A percentile compares a stretch with the other conserved stretches of the same genome.
These are phyloP conservation scores for Diaporthe aspalathi DNA, from an alignment of 2,329 filamentous ascomycete genomes.

Conservation along the genomic window DNA sequence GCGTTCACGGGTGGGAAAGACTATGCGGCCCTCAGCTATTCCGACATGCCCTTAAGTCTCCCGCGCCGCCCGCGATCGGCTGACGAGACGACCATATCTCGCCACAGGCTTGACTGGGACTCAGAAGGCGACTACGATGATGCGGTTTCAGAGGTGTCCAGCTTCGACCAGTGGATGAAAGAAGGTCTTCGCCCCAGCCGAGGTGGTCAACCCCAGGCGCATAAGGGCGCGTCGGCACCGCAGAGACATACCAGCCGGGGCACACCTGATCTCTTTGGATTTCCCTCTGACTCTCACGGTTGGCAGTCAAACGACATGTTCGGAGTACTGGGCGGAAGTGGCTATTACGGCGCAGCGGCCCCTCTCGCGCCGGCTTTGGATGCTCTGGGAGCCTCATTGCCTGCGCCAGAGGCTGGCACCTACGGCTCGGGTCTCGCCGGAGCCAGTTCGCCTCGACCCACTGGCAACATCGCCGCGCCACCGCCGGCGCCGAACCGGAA, in stretches of 20 bases:
- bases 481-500: slow-evolving; percentile 63
- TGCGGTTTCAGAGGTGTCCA: slow-evolving; percentile 61
- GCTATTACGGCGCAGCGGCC: slow-evolving; percentile 46
- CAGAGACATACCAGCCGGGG: slow-evolving; percentile 10
- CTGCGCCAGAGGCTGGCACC: slow-evolving; percentile 51
- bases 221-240: background rate
- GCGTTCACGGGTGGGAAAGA: slow-evolving; percentile 49
- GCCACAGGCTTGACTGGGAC: slow-evolving; percentile 56
- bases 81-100: slow-evolving; percentile 58
- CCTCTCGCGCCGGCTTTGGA: slow-evolving; percentile 52
- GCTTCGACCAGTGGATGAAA: slow-evolving; percentile 68
- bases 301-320: slow-evolving; percentile 64
- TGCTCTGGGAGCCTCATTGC: slow-evolving; percentile 59
- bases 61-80: slow-evolving; percentile 60
- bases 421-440: slow-evolving; percentile 51
- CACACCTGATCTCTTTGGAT: slow-evolving; percentile 65
- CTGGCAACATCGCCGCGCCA: slow-evolving; percentile 44
- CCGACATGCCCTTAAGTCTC: slow-evolving; percentile 47
- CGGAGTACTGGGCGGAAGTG: slow-evolving; percentile 52
- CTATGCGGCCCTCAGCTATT: slow-evolving; percentile 43
- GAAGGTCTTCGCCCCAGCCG: slow-evolving; percentile 60
- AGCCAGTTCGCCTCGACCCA: slow-evolving; percentile 41
- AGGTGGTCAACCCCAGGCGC: slow-evolving; percentile 25
- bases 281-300: slow-evolving; percentile 55
- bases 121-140: slow-evolving; percentile 57